Base-by-base conservation (phyloP, 768 basidiomycete genomes). In the Phylloporus rhodoxanthus region DNA sequence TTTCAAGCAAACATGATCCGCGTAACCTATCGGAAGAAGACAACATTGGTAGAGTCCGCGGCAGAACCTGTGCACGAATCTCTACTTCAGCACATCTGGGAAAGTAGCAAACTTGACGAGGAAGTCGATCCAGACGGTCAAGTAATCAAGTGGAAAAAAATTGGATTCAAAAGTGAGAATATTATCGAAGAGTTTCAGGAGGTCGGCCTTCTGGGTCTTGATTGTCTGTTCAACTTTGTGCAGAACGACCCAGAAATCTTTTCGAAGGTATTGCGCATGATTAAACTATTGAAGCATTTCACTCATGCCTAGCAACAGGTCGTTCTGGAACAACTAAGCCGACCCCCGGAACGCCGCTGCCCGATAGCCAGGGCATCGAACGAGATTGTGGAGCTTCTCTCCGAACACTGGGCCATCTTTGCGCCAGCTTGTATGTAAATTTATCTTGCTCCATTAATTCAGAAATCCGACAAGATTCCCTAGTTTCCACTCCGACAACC, bases 1-100 rank as follows among this genome's bases (percentile, higher is more conserved):
- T 93, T 92, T 66, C 91, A 93, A 70, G 83, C 87, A 23, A 91
- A 90, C 66, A 79, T 91, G 51, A 73, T 88, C 47, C 81, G 87
- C 33, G 80, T 90, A 25, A 81, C 80, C 13, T 86, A 87, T 64
- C 80, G 85, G 48, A 87, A 85, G 71, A 91, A 91, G 70, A 86
- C 77, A 14, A 87, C 87, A 3, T 66, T 79, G 20, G 87, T 93
- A 15, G 84, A 90, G 57, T 79, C 84, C 3, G 80, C 82, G 25
- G 64, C 66, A 36, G 83, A 87, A 48, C 74, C 76, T 4, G 67
- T 71, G 4, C 86, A 90, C 57, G 71, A 70, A 11, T 72, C 70
- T 17, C 72, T 78, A 25, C 70, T 92, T 29, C 70, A 79, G 17
- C 79, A 75, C 52, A 82, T 93, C 45, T 93, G 91, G 91, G 64